Evolutionary conservation across 257 asterid species (phyloP).

Genomic region (Verbena officinalis): DNA sequence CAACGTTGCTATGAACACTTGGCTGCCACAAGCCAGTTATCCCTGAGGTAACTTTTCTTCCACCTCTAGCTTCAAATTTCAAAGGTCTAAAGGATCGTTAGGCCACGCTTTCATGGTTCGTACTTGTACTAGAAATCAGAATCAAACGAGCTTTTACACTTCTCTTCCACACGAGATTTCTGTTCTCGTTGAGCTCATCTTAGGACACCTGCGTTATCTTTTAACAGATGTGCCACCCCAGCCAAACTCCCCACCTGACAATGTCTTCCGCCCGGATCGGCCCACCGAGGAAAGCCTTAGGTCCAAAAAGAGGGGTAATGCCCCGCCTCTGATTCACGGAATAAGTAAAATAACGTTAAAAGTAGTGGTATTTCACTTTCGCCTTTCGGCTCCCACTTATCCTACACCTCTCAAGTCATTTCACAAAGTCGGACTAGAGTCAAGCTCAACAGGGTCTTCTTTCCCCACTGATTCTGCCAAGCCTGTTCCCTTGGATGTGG

Average conservation of each 20-base stretch:
- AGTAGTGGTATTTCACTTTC: constrained; percentile 49
- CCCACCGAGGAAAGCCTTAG: constrained; percentile 58
- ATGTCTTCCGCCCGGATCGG: constrained; percentile 63
- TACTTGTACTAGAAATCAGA: constrained; percentile 37
- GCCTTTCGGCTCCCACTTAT: background rate
- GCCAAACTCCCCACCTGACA: constrained; percentile 63
- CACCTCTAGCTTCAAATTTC: constrained; percentile 62
- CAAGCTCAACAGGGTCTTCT: constrained; percentile 79
- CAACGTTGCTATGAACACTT: too few species aligned
- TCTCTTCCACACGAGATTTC: constrained; percentile 42
- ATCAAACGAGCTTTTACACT: constrained; percentile 45
- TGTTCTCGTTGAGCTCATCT: constrained; percentile 43
- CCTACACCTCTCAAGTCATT: constrained; percentile 9
- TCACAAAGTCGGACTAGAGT: constrained; percentile 42
- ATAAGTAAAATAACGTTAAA: constrained; percentile 77
- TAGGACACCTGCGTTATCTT: constrained; percentile 54
- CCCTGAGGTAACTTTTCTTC: constrained; percentile 59
- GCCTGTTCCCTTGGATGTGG: constrained; percentile 42
- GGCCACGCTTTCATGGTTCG: constrained; percentile 56
- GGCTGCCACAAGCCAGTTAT: constrained; percentile 47
- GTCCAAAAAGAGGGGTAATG: constrained; percentile 66
- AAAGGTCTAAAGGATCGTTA: constrained; percentile 59
- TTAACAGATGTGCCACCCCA: constrained; percentile 65
- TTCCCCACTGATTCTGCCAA: constrained; percentile 53
- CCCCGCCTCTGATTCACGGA: constrained; percentile 80